Base-by-base conservation (phyloP, 2,329 filamentous ascomycete genomes). In the Ceratocystis papillata region DNA sequence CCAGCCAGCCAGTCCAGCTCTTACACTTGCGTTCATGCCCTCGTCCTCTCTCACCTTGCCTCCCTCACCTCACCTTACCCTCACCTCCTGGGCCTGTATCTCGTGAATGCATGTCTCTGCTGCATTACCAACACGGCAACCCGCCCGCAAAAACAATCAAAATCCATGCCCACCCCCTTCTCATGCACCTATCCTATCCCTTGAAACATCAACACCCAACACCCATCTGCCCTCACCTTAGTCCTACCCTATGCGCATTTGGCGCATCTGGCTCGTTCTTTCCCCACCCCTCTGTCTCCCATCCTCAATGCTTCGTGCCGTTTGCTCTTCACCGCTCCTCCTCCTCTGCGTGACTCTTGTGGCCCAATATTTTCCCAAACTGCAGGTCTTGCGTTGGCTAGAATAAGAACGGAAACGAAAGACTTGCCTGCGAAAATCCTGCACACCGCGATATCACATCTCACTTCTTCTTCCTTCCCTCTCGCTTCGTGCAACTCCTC, bases 261-360 rank as follows among this genome's bases (percentile, higher is more conserved):
- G 7, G n/a, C n/a, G 10, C 48, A 28, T 28, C 48, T 28, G 12
- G 10, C 48, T 20, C 22, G 48, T 15, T 25, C 15, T 25, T 53
- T 48, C 15, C 17, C 20, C 48, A 5, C 20, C 17, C 48, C 48
- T 22, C 48, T 53, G 8, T 22, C 22, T 17, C 53, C 53, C 28
- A 28, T 57, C 53, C 28, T n/a, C 55, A 30, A 59, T 37, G 55
- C 55, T 17, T 59, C 28, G 55, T 59, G 55, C 55, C 55, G 55
- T 33, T 12, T 7, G 25, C 1, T 22, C 28, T 20, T 59, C 55
- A 59, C 55, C 55, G 55, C 55, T n/a, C 15, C 28, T n/a, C 8
- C 22, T 57, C 28, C 10, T 57, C 25, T 33, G 12, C 37, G 37
- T 57, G n/a, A 50, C n/a, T 37, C 28, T 59, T 25, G 8, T 59